Evolutionary conservation across 805 yeast genomes (phyloP), one percentile per base, ranked within the genome.

Genomic region (Starmerella powellii): DNA sequence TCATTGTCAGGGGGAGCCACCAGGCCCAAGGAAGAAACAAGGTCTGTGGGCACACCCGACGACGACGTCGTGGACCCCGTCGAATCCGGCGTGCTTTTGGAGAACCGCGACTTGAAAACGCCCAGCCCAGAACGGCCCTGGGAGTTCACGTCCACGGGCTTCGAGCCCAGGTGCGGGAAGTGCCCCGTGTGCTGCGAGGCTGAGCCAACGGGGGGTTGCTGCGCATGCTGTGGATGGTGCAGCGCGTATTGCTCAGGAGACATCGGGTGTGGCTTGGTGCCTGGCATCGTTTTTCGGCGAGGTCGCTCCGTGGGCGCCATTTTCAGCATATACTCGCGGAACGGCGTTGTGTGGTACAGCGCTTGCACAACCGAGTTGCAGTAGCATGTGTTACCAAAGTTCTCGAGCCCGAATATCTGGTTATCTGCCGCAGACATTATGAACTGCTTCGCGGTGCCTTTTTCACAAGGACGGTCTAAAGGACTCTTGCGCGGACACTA

Each of bases 351-450:
- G 62, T 81, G 78, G 65, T 74, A 88, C 8, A 88, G 69, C 51
- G 94, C 84, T 59, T 91, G 98, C 19, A 91, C 63, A 24, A 91
- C 82, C 8, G 95, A 84, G 54, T 91, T 91, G 62, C 94, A 83
- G 64, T 88, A 88, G 63, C 97, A 91, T 0, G 96, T 86, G 58
- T 86, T 61, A 34, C 68, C 67, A 45, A 63, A 63, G 52, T 66
- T 66, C 49, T 66, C 70, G 54, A 66, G 59, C 41, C 70, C 70
- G 45, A 62, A 66, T 35, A 66, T 55, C 48, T 64, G 63, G 38
- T 57, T 55, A 2, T 40, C 38, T 10, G 46, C 20, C 11, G 16
- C 21, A 47, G 35, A 43, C 11, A 6, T 12, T 16, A 15, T 4
- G 17, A 33, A 8, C n/a, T n/a, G n/a, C n/a, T n/a, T n/a, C n/a